These are phyloP conservation scores for Ceraceosorus bombacis DNA, from an alignment of 1,284 basidiomycete species.

Conservation along the genomic window DNA sequence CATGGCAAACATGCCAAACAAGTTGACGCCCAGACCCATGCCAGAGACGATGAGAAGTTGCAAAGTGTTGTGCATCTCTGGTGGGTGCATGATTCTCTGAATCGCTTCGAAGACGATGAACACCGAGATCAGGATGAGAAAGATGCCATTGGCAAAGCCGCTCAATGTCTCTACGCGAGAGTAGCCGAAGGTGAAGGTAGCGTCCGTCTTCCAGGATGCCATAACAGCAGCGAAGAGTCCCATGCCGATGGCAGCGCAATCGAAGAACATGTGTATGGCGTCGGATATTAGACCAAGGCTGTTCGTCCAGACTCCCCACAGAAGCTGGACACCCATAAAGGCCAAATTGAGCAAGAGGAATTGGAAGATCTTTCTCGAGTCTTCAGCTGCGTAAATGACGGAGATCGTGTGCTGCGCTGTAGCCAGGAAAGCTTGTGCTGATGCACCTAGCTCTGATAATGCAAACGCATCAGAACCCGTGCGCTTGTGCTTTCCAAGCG, in stretches of 20 bases:
- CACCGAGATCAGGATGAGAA: slow-evolving; percentile 88
- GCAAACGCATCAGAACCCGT: slow-evolving; percentile 20
- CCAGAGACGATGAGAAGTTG: slow-evolving; percentile 84
- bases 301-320: slow-evolving; percentile 85
- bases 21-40: slow-evolving; percentile 81
- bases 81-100: slow-evolving; percentile 88
- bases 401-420: slow-evolving; percentile 55
- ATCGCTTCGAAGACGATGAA: slow-evolving; percentile 98
- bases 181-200: slow-evolving; percentile 91
- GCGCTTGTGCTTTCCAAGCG: slow-evolving; percentile 1
- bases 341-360: slow-evolving; percentile 89
- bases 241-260: slow-evolving; percentile 93
- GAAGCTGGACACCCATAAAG: slow-evolving; percentile 69
- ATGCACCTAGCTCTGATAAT: slow-evolving; percentile 21
- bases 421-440: slow-evolving; percentile 13
- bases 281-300: slow-evolving; percentile 93
- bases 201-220: slow-evolving; percentile 93
- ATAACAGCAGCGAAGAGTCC: slow-evolving; percentile 94
- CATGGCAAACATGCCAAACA: slow-evolving; percentile 99
- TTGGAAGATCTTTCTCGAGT: slow-evolving; percentile 92
- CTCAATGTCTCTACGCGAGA: slow-evolving; percentile 97
- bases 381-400: slow-evolving; percentile 78
- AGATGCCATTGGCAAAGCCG: slow-evolving; percentile 96
- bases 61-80: slow-evolving; percentile 86
- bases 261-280: slow-evolving; percentile 99